Percentiles rank a stretch among this genome's conserved stretches.
phyloP scores from a whole-genome alignment of 495 filamentous ascomycete species.

The Neurospora sp. region DNA sequence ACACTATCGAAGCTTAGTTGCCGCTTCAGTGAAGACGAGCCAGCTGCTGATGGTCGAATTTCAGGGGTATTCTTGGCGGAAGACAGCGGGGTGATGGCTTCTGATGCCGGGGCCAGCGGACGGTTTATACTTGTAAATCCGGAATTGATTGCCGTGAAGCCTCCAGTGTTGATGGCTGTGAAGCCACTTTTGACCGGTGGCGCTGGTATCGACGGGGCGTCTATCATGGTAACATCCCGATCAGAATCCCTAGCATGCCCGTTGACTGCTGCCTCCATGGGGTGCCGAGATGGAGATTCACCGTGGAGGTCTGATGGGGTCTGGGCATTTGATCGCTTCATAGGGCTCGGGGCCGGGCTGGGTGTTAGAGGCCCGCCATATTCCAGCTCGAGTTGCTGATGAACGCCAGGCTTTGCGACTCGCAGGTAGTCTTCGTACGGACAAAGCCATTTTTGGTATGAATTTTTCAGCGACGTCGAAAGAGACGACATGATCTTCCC shows the following conservation, averaged over 20 bases:
- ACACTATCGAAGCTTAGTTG: constrained; percentile 68
- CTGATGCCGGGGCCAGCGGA: constrained; percentile 22
- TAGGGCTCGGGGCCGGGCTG: constrained; percentile 76
- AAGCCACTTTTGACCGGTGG: constrained; percentile 51
- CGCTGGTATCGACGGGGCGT: constrained; percentile 37
- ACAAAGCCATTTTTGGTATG: constrained; percentile 89
- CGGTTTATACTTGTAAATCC: constrained; percentile 76
- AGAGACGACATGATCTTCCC: constrained; percentile 99
- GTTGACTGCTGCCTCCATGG: constrained; percentile 55
- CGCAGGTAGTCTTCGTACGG: constrained; percentile 95
- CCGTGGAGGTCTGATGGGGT: constrained; percentile 57
- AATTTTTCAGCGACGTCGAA: constrained; percentile 97
- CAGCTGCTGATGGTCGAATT: constrained; percentile 41
- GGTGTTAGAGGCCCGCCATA: constrained; percentile 90
- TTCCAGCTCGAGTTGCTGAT: constrained; percentile 86
- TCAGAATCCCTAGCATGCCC: constrained; percentile 36
- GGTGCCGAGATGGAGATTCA: constrained; percentile 60
- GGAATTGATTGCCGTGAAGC: constrained; percentile 37
- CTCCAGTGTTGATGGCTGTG: constrained; percentile 53
- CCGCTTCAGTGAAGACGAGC: constrained; percentile 59
- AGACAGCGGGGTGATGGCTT: constrained; percentile 38
- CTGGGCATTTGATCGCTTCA: constrained; percentile 63
- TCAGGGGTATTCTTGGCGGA: constrained; percentile 52
- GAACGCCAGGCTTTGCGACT: constrained; percentile 90
- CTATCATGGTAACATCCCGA: constrained; percentile 44